Conservation (phyloP, 768 basidiomycete species). For the Boletus edulis region DNA sequence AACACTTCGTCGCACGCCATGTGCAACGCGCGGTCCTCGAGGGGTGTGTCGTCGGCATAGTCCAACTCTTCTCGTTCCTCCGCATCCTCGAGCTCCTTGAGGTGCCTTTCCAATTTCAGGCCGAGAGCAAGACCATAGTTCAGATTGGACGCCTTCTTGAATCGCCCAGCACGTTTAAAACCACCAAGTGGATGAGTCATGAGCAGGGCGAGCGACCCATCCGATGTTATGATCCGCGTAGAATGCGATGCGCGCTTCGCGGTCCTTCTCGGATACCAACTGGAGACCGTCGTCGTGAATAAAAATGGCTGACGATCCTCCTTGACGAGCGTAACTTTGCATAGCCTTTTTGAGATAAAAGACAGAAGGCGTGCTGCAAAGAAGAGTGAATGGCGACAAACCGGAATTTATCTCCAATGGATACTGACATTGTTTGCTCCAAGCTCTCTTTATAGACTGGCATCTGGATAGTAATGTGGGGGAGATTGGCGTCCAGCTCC, state of each 20-base stretch:
- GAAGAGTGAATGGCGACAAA: background rate
- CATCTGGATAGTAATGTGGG: slow-evolving; percentile 77
- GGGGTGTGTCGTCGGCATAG: slow-evolving; percentile 37
- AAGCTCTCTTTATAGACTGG: slow-evolving; percentile 89
- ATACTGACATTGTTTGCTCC: slow-evolving; percentile 74
- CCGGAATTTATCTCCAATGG: background rate
- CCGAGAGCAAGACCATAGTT: slow-evolving; percentile 65
- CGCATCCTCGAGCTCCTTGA: slow-evolving; percentile 40
- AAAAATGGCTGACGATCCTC: slow-evolving; percentile 56
- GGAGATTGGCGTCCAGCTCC: slow-evolving; percentile 60
- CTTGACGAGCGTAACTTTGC: slow-evolving; percentile 64
- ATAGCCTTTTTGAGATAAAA: slow-evolving; percentile 61
- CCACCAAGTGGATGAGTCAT: slow-evolving; percentile 24
- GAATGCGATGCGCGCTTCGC: slow-evolving; percentile 46
- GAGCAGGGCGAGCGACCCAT: slow-evolving; percentile 57
- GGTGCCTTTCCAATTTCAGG: slow-evolving; percentile 32
- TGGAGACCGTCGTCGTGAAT: slow-evolving; percentile 65
- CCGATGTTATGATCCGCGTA: slow-evolving; percentile 59
- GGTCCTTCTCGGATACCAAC: slow-evolving; percentile 44
- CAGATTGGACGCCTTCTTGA: slow-evolving; percentile 94
- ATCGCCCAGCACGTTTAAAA: slow-evolving; percentile 62
- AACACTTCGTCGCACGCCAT: slow-evolving; percentile 74
- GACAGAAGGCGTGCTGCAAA: slow-evolving; percentile 60
- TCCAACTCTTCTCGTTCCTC: slow-evolving; percentile 39
- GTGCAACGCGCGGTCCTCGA: slow-evolving; percentile 73